Evolutionary conservation across 108 stramenopile species (phyloP), one percentile per base, ranked within the genome.

Genomic region (Nannochloropsis salina): DNA sequence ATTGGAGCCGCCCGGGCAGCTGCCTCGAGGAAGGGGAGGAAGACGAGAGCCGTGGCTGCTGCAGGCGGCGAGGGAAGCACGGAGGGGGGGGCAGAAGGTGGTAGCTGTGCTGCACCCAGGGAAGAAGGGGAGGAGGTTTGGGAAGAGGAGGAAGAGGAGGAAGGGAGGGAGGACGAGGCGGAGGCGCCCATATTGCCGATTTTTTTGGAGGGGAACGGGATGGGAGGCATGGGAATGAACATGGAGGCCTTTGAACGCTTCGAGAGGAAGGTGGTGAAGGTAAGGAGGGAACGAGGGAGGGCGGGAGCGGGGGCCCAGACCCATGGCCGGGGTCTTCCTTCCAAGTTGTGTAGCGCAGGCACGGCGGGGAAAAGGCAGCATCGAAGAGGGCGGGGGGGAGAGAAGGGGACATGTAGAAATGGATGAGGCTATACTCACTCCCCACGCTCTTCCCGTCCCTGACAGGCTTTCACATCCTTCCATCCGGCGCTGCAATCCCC

Each of bases 11-110:
- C 61, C 15, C 15, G 61, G n/a, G 4, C 61, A 2, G 61, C 61
- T 20, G 61, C 61, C 20, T 74, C 61, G 61, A 74, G 61, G 61
- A 74, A 74, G 61, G 61, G 61, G n/a, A 74, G 61, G 61, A 74
- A n/a, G 2, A n/a, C 61, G n/a, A 4, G 5, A 2, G 61, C 61
- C n/a, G 61, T n/a, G 1, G 15, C 61, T n/a, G 15, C 61, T 20
- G 3, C 61, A 20, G 20, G 61, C n/a, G n/a, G 61, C 15, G 20
- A 5, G 61, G n/a, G 61, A 74, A 2, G 61, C 20, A 74, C 20
- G 61, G 4, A 2, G 61, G 61, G n/a, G n/a, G n/a, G 61, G 61
- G n/a, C 61, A 74, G 61, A 74, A n/a, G 61, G 61, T 3, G 61
- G 61, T 15, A 74, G 15, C 20, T 74, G 61, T n/a, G 61, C 61